Base-by-base conservation (phyloP, 768 basidiomycete species). In the Rubroboletus pulcherrimus region DNA sequence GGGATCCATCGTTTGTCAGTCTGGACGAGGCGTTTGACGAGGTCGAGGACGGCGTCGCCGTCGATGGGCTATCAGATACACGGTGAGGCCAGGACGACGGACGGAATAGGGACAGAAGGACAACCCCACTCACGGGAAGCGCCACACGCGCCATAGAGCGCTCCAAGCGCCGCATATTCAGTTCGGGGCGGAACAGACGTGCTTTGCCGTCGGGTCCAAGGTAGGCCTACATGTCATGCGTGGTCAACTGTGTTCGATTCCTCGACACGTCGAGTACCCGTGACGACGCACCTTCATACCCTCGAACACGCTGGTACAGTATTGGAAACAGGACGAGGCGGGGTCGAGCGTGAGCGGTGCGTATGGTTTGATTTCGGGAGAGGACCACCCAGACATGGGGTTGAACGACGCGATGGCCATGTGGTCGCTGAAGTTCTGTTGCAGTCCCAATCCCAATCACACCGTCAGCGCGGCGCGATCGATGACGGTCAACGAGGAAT, bases 1-100 rank as follows among this genome's bases (percentile, higher is more conserved):
- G 93, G 94, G 33, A 97, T 91, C 93, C 94, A 97, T 11, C 86
- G 81, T n/a, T 76, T 71, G 42, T 98, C 94, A 44, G 88, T 59
- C 40, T 67, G 52, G 47, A 90, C 83, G 55, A 98, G 81, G 46
- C 80, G 80, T 70, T 88, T 86, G 67, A 85, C 77, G 50, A 84
- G 73, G 41, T 72, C 71, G 38, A 79, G 74, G 31, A 84, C 73
- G 35, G 72, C 73, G 40, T 79, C 74, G 1, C 75, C 74, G 53
- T 81, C 71, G 62, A 82, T 79, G 14, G 74, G 67, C 77, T 74
- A 33, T 26, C 29, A 26, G 10, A 26, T 10, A 2, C 5, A 17
- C 5, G 31, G 30, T 9, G 12, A 21, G 21, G 12, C 8, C 17
- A 29, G n/a, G 11, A 21, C 8, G 7, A 7, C 7, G 15, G 5